Evolutionary conservation across 2,329 filamentous ascomycete species (phyloP).

Genomic region (Epichloe aotearoae): DNA sequence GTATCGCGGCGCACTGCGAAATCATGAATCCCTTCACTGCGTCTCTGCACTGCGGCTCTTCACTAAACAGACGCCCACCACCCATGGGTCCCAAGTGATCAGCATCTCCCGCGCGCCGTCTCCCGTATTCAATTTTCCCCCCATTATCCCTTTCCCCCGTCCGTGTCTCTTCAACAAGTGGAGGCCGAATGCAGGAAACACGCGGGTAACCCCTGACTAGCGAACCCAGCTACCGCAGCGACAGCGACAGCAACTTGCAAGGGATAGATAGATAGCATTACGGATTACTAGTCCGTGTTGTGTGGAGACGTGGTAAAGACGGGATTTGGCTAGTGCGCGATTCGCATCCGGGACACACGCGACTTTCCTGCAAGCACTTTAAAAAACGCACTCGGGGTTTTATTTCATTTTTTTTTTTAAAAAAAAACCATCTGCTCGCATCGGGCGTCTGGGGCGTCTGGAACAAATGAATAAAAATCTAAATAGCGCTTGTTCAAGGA

Average conservation of each 20-base stretch:
- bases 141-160: background rate
- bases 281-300: background rate
- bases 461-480: too few relatives aligned
- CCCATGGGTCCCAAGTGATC: too few relatives aligned
- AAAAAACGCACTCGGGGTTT: too few relatives aligned
- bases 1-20: too few relatives aligned
- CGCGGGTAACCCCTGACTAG: conserved; percentile 1
- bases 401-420: too few relatives aligned
- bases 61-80: background rate
- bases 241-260: background rate
- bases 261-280: background rate
- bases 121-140: background rate
- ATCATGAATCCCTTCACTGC: too few relatives aligned
- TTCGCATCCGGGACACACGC: too few relatives aligned
- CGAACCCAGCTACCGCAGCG: background rate
- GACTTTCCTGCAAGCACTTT: too few relatives aligned
- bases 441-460: too few relatives aligned
- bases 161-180: background rate
- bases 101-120: too few relatives aligned
- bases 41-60: background rate
- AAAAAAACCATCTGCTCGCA: too few relatives aligned
- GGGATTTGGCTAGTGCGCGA: background rate
- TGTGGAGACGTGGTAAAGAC: background rate
- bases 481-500: too few relatives aligned
- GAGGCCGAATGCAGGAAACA: background rate